A percentile compares a stretch with the other conserved stretches of the same genome.
Conservation (phyloP, 257 asterid genomes). For the Prunella vulgaris region DNA sequence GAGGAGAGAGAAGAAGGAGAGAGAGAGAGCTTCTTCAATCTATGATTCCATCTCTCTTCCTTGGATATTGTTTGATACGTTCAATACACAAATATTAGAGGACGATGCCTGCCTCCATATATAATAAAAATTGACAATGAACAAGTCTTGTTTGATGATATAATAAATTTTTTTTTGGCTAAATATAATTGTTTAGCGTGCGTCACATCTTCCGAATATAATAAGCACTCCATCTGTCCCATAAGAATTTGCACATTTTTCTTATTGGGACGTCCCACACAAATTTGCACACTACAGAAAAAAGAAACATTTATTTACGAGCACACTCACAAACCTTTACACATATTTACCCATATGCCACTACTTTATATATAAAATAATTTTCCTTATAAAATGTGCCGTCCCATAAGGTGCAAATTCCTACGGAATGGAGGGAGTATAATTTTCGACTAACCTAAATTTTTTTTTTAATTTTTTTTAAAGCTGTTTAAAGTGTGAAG, state of each 20-base stretch:
- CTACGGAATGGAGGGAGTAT: no score
- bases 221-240: no score
- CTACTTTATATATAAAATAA: no score
- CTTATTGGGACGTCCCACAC: no score
- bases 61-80: not conserved
- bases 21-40: not conserved
- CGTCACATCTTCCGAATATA: not conserved
- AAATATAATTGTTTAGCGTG: not conserved
- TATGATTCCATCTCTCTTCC: not conserved
- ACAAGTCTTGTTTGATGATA: constrained; percentile 17
- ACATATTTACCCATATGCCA: no score
- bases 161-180: not conserved
- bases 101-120: no score
- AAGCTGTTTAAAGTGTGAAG: not conserved
- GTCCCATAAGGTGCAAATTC: no score
- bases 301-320: no score
- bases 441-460: not conserved
- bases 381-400: no score
- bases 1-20: not conserved
- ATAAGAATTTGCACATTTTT: no score
- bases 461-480: not conserved
- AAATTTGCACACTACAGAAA: no score
- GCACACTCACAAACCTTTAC: no score
- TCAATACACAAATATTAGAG: not conserved
- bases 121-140: constrained; percentile 21